Evolutionary conservation across 352 stramenopile genomes (phyloP), one percentile per base, ranked within the genome.

Genomic region (Globisporangium carolinianum): DNA sequence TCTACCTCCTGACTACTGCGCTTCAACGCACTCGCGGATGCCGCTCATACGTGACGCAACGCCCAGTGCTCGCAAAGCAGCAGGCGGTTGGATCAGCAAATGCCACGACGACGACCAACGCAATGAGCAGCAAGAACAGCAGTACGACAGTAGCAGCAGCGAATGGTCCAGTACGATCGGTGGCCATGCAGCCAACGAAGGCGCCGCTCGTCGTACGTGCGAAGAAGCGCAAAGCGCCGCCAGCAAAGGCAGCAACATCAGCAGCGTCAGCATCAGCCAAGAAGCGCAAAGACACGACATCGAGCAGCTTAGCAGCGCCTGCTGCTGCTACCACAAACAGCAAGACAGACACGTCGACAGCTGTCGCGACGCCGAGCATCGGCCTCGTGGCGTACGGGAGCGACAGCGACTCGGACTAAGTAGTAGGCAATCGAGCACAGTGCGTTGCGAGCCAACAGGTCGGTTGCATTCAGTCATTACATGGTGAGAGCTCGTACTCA

Each of bases 361-460:
- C 68, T 51, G 57, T 65, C 41, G 6, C 4, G 11, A 6, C 47
- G 12, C 8, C 39, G 15, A 57, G 35, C 43, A 58, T 87, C 15
- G 72, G 73, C 1, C 62, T 86, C 11, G 80, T 88, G 50, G 81
- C 64, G 12, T 92, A 92, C 53, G 67, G 66, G n/a, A 87, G 78
- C 53, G 81, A 86, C 51, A 92, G 79, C 62, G 79, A 87, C 47
- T 83, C 66, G 53, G 63, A 68, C 3, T 66, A 59, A 32, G 24
- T 32, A 32, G 24, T 32, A 32, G 2, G 24, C 24, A 32, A 32
- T 32, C 24, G 24, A 32, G 2, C 24, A 32, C 24, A 32, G 24
- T 32, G 24, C 24, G 24, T 32, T 32, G 24, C 24, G 24, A 32
- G 24, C 24, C 24, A 32, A 32, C 24, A 32, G 24, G 1, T 32